Evolutionary conservation across 2,329 filamentous ascomycete genomes (phyloP).

Genomic region (Tolypocladium endophyticum): DNA sequence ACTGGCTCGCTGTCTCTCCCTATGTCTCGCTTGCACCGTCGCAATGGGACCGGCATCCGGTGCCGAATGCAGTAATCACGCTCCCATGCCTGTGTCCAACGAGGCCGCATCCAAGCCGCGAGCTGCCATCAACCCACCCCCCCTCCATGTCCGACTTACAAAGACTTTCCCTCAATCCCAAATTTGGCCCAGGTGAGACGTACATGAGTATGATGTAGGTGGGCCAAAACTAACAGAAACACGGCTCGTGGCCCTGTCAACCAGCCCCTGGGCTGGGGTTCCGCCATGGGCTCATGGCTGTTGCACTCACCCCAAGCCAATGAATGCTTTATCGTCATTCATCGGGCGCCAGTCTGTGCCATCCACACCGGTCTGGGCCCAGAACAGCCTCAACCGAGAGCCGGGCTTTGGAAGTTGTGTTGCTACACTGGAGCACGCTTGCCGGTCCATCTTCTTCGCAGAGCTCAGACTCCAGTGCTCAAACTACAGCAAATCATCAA

Average conservation of each 20-base stretch:
- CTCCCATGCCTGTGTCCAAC: neutral
- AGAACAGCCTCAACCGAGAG: neutral
- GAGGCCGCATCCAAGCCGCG: neutral
- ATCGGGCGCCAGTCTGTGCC: neutral
- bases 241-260: neutral
- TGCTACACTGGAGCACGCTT: neutral
- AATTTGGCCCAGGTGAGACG: neutral
- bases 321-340: neutral
- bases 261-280: neutral
- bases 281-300: neutral
- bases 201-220: neutral
- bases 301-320: neutral
- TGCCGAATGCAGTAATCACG: neutral
- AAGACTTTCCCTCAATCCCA: neutral
- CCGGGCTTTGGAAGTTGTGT: neutral
- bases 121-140: neutral
- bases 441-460: neutral
- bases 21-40: neutral
- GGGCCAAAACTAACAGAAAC: neutral
- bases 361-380: neutral
- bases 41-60: neutral
- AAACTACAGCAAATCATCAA: neutral
- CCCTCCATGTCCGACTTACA: neutral
- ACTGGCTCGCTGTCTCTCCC: neutral
- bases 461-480: neutral